Base-by-base conservation (phyloP, 2,329 filamentous ascomycete species). In the Myrmaecium sp. region DNA sequence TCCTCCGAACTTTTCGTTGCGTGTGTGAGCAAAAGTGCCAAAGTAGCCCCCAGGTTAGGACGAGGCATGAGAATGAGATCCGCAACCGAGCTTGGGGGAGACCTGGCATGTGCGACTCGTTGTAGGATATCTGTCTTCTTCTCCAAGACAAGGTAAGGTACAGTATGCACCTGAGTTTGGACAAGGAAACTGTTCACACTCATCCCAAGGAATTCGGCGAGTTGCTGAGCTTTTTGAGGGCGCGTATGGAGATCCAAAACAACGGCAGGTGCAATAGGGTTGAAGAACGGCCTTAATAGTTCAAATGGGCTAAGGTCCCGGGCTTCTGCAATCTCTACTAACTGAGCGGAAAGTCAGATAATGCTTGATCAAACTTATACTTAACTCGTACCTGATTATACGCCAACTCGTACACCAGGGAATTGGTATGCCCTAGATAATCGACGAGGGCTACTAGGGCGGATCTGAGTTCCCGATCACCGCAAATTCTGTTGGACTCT, bases 261-360 rank as follows among this genome's bases (percentile, higher is more conserved):
- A 2, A 81, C 74, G 26, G 74, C 67, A 32, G 86, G 76, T 1
- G 82, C 84, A 23, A 98, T 61, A 16, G 69, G 86, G 36, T 72
- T 70, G 84, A 86, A 95, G 48, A 83, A 95, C 1, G 86, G 83
- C 29, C 74, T 71, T 30, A 95, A 74, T 0, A 98, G 57, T 10
- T 72, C 69, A 15, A 66, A 62, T 2, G 74, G 65, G 2, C 69
- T 74, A 19, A 69, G 60, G 3, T 62, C 60, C 21, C 72, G 65
- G 25, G 62, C 57, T 27, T 74, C 66, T 2, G 83, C 77, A 25
- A 93, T 57, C 64, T 73, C 35, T 20, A 30, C 14, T 13, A 28
- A 14, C 14, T 33, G n/a, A 25, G 23, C 13, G n/a, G 5, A 4
- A 10, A 10, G 14, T 37, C 20, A 38, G 27, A 19, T 10, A 8